phyloP scores from a whole-genome alignment of 2,329 filamentous ascomycete genomes.

The Aspergillus fumigatiaffinis region DNA sequence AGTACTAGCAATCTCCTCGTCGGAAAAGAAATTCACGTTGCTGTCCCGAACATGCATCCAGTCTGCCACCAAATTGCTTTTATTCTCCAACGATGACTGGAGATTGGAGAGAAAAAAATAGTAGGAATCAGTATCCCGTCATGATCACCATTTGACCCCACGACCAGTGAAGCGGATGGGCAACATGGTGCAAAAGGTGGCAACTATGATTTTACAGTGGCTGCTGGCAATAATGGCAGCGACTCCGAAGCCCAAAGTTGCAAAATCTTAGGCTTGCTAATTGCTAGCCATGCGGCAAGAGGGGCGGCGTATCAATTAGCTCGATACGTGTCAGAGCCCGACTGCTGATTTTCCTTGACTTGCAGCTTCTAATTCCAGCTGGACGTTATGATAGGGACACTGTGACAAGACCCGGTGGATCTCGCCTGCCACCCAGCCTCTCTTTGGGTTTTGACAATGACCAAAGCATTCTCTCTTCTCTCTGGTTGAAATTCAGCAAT shows the following conservation, averaged over 20 bases:
- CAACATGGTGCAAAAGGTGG: not conserved
- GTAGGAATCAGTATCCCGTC: not conserved
- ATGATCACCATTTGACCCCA: not conserved
- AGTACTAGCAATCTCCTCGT: not conserved
- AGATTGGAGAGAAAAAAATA: not conserved
- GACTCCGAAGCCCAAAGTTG: not conserved
- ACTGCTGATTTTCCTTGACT: conserved; percentile 25
- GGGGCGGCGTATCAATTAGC: conserved; percentile 6
- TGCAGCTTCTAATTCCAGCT: conserved; percentile 23
- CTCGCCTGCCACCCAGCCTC: conserved; percentile 13
- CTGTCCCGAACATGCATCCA: not conserved
- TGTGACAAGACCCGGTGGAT: conserved; percentile 15
- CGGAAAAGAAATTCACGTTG: not conserved
- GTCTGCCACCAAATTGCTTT: not conserved
- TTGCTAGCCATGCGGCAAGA: not conserved
- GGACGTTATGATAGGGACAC: conserved; percentile 17
- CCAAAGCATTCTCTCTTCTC: conserved; percentile 1
- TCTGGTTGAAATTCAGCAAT: not conserved
- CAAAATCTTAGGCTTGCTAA: not conserved
- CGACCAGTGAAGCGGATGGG: not conserved
- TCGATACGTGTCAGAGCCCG: conserved; percentile 29
- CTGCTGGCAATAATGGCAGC: not conserved
- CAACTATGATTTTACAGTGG: not conserved
- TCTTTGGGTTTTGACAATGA: conserved; percentile 9
- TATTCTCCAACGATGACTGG: not conserved